Base-by-base conservation (phyloP, 306 rosid genomes). In the Trifolium repens region DNA sequence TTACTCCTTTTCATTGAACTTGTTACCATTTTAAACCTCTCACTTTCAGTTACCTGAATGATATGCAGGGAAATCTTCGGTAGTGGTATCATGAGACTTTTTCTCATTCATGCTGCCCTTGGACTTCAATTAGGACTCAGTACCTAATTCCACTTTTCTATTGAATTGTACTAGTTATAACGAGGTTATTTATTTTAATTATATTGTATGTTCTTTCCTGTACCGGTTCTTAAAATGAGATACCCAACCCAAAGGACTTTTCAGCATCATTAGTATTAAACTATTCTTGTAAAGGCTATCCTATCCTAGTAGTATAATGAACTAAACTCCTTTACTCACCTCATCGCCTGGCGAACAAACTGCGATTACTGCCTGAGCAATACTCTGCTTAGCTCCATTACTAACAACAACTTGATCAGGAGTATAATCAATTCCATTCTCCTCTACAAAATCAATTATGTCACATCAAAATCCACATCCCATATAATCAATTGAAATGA, bases 311-410 rank as follows among this genome's bases (percentile, higher is more conserved):
- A 65, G 57, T 8, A n/a, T 24, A 39, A 55, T 8, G 24, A 67
- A 57, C 32, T 24, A 15, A 63, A 63, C 9, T 63, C 8, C n/a
- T 35, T 47, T 40, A 69, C 42, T 46, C 43, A 91, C 99, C 91
- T 94, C 97, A 65, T 94, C 96, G 26, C 97, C 96, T 0, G 99
- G 96, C 26, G 96, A 82, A 76, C 97, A 94, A 79, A 94, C 97
- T 7, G 99, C 97, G 46, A 89, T 81, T 43, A 92, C 73, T 4
- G 96, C 97, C 76, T 94, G 99, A 72, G 87, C 12, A 83, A 83
- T 22, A 82, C 96, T 84, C 88, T 94, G 99, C 82, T 94, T 94
- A 65, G 99, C 99, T 78, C 99, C 99, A 78, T 94, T 94, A 76
- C 96, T 90, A 75, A 94, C 90, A 55, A 94, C 79, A 57, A 94